Evolutionary conservation across 2,329 filamentous ascomycete genomes (phyloP).

Genomic region (Trichoderma hamatum): DNA sequence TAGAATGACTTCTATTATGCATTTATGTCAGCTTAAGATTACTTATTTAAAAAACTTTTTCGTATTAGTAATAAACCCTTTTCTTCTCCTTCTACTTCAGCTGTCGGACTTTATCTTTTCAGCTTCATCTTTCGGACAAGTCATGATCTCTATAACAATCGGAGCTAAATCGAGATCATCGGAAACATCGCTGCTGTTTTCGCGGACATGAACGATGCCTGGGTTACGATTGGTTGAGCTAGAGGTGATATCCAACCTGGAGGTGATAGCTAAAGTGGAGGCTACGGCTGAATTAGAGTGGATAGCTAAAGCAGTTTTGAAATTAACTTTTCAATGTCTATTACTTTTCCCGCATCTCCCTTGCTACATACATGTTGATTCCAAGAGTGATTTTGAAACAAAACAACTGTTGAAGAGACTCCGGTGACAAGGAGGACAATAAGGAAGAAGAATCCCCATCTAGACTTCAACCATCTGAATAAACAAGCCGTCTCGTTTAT

Average conservation of each 20-base stretch:
- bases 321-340: not conserved
- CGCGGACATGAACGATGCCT: not conserved
- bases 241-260: not conserved
- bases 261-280: not conserved
- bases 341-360: not conserved
- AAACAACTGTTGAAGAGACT: not conserved
- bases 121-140: not conserved
- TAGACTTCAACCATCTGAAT: not conserved
- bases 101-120: not conserved
- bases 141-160: not conserved
- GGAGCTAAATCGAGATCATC: not conserved
- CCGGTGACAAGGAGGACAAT: not conserved
- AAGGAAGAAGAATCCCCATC: not conserved
- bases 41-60: not conserved
- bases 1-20: not conserved
- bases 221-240: not conserved
- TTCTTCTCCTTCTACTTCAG: not conserved
- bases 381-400: not conserved
- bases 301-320: not conserved
- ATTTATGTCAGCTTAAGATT: not conserved
- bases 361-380: not conserved
- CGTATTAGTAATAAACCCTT: not conserved
- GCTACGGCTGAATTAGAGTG: too few species aligned
- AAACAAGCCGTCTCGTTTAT: not conserved
- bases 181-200: not conserved